Percentiles rank a stretch among this genome's conserved stretches.
These are phyloP conservation scores for Parathielavia hyrcaniae DNA, from an alignment of 495 filamentous ascomycete species.

Conservation along the genomic window DNA sequence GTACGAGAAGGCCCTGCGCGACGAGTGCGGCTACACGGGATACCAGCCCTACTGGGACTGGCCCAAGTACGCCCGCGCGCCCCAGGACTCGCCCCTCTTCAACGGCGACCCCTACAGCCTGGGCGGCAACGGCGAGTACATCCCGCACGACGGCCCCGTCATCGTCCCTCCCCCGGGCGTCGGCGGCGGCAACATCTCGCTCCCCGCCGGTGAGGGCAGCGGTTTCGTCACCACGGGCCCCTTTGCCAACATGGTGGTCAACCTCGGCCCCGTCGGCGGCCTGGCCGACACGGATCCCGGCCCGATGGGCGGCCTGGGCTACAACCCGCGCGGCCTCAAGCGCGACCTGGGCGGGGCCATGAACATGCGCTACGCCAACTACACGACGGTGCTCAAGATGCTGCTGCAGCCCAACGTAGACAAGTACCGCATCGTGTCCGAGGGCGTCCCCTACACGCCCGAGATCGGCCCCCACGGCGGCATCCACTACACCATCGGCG, in stretches of 20 bases:
- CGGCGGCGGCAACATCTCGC: conserved; percentile 25
- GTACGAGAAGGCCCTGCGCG: conserved; percentile 61
- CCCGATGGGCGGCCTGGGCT: conserved; percentile 25
- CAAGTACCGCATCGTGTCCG: conserved; percentile 46
- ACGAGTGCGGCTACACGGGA: conserved; percentile 66
- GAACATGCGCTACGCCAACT: conserved; percentile 45
- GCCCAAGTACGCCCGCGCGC: conserved; percentile 43
- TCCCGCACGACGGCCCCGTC: conserved; percentile 32
- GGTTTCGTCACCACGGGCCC: conserved; percentile 59
- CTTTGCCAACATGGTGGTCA: conserved; percentile 48
- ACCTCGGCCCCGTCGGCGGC: conserved; percentile 48
- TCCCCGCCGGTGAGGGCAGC: conserved; percentile 53
- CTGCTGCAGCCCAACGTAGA: conserved; percentile 39
- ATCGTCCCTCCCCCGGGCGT: conserved; percentile 26
- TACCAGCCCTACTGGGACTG: conserved; percentile 63
- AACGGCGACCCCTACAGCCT: conserved; percentile 53
- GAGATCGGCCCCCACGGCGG: conserved; percentile 57
- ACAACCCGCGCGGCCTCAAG: conserved; percentile 58
- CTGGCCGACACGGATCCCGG: conserved; percentile 16
- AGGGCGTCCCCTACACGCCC: conserved; percentile 46
- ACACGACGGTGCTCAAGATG: conserved; percentile 37
- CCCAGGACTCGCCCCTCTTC: conserved; percentile 54
- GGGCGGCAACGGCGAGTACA: conserved; percentile 52
- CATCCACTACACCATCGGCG: conserved; percentile 58
- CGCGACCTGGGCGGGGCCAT: conserved; percentile 54